Conservation (phyloP, 2,329 filamentous ascomycete genomes). For the Fusarium lateritium region DNA sequence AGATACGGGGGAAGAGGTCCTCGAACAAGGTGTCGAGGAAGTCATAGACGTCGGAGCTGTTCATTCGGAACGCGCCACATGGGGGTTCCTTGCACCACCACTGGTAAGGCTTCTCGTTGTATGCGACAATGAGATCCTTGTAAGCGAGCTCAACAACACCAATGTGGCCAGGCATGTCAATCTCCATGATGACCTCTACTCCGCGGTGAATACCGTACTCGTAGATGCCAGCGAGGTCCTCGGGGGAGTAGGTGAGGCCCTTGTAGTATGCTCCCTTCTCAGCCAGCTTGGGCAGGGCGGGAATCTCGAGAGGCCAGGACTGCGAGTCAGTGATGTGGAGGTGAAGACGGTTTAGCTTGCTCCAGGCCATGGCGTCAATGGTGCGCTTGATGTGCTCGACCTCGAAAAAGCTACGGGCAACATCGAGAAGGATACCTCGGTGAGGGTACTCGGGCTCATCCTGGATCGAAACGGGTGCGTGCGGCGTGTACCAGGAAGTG, state of each 20-base stretch:
- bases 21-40: conserved; percentile 81
- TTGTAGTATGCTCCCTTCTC: conserved; percentile 80
- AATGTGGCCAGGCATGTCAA: conserved; percentile 74
- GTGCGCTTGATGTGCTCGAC: conserved; percentile 78
- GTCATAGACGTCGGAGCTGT: conserved; percentile 76
- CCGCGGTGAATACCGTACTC: conserved; percentile 76
- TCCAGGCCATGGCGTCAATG: conserved; percentile 83
- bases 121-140: conserved; percentile 68
- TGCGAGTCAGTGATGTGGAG: conserved; percentile 87
- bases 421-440: conserved; percentile 85
- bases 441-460: conserved; percentile 83
- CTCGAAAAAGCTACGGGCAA: conserved; percentile 79
- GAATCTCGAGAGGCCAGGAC: conserved; percentile 88
- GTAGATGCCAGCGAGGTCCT: conserved; percentile 77
- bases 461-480: conserved; percentile 79
- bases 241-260: conserved; percentile 76
- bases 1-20: conserved; percentile 82
- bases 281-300: conserved; percentile 77
- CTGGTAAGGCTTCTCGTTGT: conserved; percentile 69
- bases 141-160: conserved; percentile 68
- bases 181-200: conserved; percentile 72
- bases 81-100: conserved; percentile 75
- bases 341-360: conserved; percentile 87
- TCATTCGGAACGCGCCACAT: conserved; percentile 82
- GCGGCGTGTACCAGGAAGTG: conserved; percentile 74